Evolutionary conservation across 352 stramenopile genomes (phyloP).

Genomic region (Phytophthora sp.): DNA sequence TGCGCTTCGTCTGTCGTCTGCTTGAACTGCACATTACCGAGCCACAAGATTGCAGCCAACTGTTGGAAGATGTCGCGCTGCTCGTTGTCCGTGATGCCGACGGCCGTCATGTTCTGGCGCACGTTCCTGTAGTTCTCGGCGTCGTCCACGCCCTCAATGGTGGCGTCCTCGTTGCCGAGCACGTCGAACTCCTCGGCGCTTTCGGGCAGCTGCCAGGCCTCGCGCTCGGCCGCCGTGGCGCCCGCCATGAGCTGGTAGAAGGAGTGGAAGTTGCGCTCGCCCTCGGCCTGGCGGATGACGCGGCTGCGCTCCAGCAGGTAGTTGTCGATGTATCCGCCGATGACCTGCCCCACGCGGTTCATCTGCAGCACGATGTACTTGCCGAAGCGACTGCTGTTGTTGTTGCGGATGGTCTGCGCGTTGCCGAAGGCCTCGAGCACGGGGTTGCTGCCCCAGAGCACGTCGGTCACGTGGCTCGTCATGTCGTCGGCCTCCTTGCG

Average conservation of each 20-base stretch:
- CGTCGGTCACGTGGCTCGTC: constrained; percentile 73
- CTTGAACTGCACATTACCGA: constrained; percentile 85
- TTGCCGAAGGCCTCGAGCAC: constrained; percentile 89
- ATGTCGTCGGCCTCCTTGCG: constrained; percentile 76
- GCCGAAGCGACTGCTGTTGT: constrained; percentile 87
- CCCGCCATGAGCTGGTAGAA: constrained; percentile 93
- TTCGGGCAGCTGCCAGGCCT: constrained; percentile 60
- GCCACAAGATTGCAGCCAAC: constrained; percentile 82
- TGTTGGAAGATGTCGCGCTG: constrained; percentile 79
- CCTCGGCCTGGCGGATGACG: constrained; percentile 84
- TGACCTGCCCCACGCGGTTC: constrained; percentile 80
- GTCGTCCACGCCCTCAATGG: constrained; percentile 83
- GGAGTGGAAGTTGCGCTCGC: constrained; percentile 94
- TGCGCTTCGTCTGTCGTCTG: constrained; percentile 74
- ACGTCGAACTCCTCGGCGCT: constrained; percentile 67
- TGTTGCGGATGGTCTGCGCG: constrained; percentile 88
- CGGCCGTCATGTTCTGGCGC: constrained; percentile 65
- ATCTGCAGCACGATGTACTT: constrained; percentile 91
- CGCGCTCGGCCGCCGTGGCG: constrained; percentile 53
- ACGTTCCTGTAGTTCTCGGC: constrained; percentile 66
- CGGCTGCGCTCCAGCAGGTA: constrained; percentile 94
- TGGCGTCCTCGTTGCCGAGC: constrained; percentile 65
- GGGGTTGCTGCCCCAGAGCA: constrained; percentile 81
- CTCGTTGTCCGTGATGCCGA: constrained; percentile 78
- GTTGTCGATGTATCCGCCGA: constrained; percentile 86